Evolutionary conservation across 768 basidiomycete species (phyloP), one percentile per base, ranked within the genome.

Genomic region (Hericium alpestre): DNA sequence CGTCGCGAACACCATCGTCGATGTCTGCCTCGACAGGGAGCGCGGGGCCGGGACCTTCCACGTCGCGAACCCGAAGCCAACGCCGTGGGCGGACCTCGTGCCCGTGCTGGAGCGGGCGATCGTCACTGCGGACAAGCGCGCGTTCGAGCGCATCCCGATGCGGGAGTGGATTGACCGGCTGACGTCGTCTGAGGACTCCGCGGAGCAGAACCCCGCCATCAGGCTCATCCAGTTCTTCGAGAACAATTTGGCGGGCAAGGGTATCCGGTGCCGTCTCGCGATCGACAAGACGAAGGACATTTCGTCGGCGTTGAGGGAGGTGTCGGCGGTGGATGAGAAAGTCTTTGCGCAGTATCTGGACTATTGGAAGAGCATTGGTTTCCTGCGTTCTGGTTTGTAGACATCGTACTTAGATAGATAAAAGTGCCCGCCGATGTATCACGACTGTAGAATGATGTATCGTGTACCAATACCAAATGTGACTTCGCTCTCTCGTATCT

Each of bases 311-410:
- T 82, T 79, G 57, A 76, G 66, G 5, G 81, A 80, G 4, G 81
- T 83, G 68, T 83, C 81, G 65, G 84, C 81, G 65, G 84, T 81
- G 72, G 83, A 86, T 69, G 82, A 86, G 13, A 83, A 72, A 23
- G 82, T 86, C 16, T 56, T 56, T 22, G 25, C 22, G 27, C 38
- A 38, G 43, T 56, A 56, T 22, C 20, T 56, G 48, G 47, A 56
- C 25, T 56, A 56, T 20, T 56, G 55, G 55, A 56, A 56, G 38
- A 51, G 49, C 22, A 51, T 51, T 20, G 48, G 55, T 3, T 49
- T 50, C 16, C 38, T 56, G 11, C 39, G 54, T 10, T 22, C 20
- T 18, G 49, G 22, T 15, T 9, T 27, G 23, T 51, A 51, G 49
- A 51, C 8, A 2, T 3, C 10, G 16, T 10, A 46, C 1, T 7